Evolutionary conservation across 140 eudicot genomes (phyloP), one percentile per base, ranked within the genome.

Genomic region (Oenanthe javanica): DNA sequence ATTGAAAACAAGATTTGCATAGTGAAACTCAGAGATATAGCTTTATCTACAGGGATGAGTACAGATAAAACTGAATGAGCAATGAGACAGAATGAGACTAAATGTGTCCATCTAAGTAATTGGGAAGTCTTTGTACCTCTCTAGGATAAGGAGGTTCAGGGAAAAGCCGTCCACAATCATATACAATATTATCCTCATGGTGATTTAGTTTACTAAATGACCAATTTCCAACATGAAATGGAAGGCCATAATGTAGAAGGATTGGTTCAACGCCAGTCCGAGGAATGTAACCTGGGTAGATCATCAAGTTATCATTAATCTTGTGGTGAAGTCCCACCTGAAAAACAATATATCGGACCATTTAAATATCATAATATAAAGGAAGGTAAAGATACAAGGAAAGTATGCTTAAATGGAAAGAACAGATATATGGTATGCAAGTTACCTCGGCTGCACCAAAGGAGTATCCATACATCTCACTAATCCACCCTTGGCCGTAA

Each of bases 391-490:
- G 9, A 77, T 5, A 21, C 15, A 38, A 47, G 27, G 74, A 12
- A 54, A 75, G 15, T 11, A 75, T 59, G 45, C 45, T 27, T 18
- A 14, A 16, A 72, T 54, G 7, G 36, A 2, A 82, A 52, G 8
- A 48, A 66, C 4, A 50, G 23, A 4, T 31, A 66, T 15, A 6
- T 50, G 12, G 9, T 46, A 78, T 46, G 27, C 38, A 75, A 78
- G 55, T 80, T 83, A 95, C 99, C 88, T 95, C 97, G 36, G 99
- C 93, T 67, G 99, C 99, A 76, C 97, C 99, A 69, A 95, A 95
- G 86, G 97, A 92, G 89, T 95, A 95, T 76, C 97, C 99, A 80
- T 95, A 95, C 99, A 95, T 95, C 94, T 95, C 97, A 75, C 99
- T 95, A 64, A 95, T 95, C 99, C 99, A 95, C n/a, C 99, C 97